Conservation (phyloP, 495 filamentous ascomycete species). For the Aspergillus hancockii region DNA sequence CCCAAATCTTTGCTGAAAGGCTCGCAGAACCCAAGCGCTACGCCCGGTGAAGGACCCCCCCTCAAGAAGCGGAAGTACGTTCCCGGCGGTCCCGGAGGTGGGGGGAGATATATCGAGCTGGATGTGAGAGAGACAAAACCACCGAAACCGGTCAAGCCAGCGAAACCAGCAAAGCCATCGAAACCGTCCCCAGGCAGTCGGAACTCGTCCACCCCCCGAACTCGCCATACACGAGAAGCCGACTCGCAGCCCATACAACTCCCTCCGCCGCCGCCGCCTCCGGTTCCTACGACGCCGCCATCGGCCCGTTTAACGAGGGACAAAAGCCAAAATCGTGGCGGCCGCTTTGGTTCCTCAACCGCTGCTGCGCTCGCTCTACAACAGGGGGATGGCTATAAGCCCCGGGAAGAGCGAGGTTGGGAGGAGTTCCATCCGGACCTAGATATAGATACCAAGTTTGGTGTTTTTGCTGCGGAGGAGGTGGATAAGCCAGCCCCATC, state of each 20-base stretch:
- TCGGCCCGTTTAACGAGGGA: conserved; percentile 53
- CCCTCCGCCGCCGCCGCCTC: conserved; percentile 43
- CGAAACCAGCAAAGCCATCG: conserved; percentile 9
- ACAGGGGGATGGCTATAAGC: conserved; percentile 93
- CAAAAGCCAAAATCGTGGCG: conserved; percentile 48
- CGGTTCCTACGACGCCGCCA: conserved; percentile 44
- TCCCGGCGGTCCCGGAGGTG: conserved; percentile 78
- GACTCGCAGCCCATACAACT: conserved; percentile 25
- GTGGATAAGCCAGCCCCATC: conserved; percentile 66
- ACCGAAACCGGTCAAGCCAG: conserved; percentile 9
- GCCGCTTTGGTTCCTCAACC: conserved; percentile 74
- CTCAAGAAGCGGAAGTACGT: conserved; percentile 64
- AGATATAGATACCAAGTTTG: conserved; percentile 77
- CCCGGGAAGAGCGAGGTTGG: conserved; percentile 92
- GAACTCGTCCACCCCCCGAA: conserved; percentile 30
- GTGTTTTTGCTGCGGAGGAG: conserved; percentile 77
- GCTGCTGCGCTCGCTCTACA: conserved; percentile 82
- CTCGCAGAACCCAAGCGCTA: conserved; percentile 34
- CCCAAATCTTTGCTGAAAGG: conserved; percentile 36
- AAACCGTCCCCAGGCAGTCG: conserved; percentile 22
- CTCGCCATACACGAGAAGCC: conserved; percentile 30
- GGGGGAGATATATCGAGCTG: conserved; percentile 72
- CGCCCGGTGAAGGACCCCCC: conserved; percentile 46
- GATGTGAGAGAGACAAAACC: conserved; percentile 45
- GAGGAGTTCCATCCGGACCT: conserved; percentile 96